Evolutionary conservation across 2,329 filamentous ascomycete species (phyloP).

Genomic region (Furcasterigmium furcatum): DNA sequence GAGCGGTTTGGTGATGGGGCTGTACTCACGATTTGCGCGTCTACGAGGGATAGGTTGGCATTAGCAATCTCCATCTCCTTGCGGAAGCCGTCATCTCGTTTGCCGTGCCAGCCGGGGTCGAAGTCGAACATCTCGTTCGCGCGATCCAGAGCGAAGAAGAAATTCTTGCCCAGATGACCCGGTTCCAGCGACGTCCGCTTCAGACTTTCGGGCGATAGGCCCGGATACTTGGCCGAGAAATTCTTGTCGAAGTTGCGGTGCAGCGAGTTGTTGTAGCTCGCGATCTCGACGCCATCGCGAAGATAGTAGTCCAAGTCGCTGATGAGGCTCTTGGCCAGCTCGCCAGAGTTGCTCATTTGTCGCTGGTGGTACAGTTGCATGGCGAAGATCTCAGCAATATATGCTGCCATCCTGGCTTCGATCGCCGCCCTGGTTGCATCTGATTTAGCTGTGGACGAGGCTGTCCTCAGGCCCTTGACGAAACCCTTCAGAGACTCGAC

Average conservation of each 20-base stretch:
- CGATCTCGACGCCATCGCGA: conserved; percentile 73
- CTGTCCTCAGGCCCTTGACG: conserved; percentile 55
- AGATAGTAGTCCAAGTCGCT: conserved; percentile 77
- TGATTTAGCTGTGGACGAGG: conserved; percentile 48
- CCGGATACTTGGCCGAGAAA: conserved; percentile 73
- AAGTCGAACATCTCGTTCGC: conserved; percentile 74
- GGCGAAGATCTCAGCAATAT: conserved; percentile 82
- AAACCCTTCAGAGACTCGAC: conserved; percentile 70
- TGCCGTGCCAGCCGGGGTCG: conserved; percentile 74
- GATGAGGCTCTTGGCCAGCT: conserved; percentile 68
- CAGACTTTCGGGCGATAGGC: conserved; percentile 72
- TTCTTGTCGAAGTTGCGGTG: conserved; percentile 85
- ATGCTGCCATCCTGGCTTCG: conserved; percentile 71
- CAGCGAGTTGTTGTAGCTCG: conserved; percentile 81
- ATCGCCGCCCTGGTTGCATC: conserved; percentile 55
- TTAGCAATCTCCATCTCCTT: conserved; percentile 86
- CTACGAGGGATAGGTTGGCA: conserved; percentile 84
- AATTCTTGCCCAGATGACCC: conserved; percentile 67
- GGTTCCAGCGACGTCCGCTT: conserved; percentile 69
- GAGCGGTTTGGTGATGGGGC: not conserved
- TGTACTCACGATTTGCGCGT: conserved; percentile 76
- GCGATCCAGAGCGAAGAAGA: conserved; percentile 79
- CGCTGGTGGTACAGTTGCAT: conserved; percentile 87
- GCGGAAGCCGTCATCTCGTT: conserved; percentile 68
- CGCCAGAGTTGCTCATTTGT: conserved; percentile 64